These are phyloP conservation scores for Quercus rubra DNA, from an alignment of 306 rosid genomes.

Conservation along the genomic window DNA sequence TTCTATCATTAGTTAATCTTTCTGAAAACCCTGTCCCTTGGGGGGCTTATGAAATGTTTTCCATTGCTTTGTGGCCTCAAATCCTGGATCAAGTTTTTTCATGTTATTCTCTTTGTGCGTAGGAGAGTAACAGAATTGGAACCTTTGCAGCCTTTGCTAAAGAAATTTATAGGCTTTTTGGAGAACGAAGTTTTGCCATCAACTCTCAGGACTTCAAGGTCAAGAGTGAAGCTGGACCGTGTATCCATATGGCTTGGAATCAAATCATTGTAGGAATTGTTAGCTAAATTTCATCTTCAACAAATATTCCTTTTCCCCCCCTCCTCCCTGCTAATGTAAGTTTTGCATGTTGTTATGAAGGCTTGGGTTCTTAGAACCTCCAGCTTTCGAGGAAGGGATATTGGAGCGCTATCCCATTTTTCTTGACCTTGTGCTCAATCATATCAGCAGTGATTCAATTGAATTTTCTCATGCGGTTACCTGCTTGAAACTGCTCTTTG, in stretches of 20 bases:
- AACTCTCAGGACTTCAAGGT: constrained; percentile 45
- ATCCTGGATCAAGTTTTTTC: not conserved
- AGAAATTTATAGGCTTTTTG: constrained; percentile 71
- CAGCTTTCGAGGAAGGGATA: constrained; percentile 97
- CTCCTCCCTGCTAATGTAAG: constrained; percentile 15
- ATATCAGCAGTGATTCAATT: constrained; percentile 75
- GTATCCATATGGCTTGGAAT: constrained; percentile 84
- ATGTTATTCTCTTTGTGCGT: constrained; percentile 13
- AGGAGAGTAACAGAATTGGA: constrained; percentile 85
- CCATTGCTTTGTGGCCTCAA: not conserved
- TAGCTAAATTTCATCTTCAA: constrained; percentile 19
- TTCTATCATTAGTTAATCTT: not conserved
- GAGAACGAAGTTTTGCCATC: constrained; percentile 69
- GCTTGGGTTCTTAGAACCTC: constrained; percentile 92
- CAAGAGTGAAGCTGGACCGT: constrained; percentile 71
- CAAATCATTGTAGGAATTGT: constrained; percentile 78
- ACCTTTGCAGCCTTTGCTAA: constrained; percentile 89
- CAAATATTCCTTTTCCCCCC: not conserved
- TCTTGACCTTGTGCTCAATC: constrained; percentile 89
- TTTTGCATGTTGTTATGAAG: constrained; percentile 40
- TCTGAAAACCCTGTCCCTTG: not conserved
- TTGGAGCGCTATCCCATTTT: constrained; percentile 88
- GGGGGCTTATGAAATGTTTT: not conserved
- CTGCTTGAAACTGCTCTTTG: constrained; percentile 83
- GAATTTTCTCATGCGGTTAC: constrained; percentile 93